These are phyloP conservation scores for Claviceps fusiformis DNA, from an alignment of 2,329 filamentous ascomycete genomes.

Conservation along the genomic window DNA sequence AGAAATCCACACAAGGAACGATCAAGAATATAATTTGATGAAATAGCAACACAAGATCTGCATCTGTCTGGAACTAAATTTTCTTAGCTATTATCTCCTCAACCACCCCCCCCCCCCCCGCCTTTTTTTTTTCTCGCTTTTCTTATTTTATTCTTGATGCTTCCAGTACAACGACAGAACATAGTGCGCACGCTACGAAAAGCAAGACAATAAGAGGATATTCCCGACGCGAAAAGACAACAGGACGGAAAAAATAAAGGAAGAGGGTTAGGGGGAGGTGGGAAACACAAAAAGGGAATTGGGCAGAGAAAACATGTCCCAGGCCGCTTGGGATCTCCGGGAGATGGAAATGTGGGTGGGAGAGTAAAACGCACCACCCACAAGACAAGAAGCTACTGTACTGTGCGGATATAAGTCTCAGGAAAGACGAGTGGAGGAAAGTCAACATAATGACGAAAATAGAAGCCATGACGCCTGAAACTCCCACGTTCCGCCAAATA, in stretches of 20 bases:
- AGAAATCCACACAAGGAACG: constrained; percentile 14
- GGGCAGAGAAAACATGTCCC: background rate
- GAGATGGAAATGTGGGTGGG: too few relatives aligned
- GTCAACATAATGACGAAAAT: background rate
- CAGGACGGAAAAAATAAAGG: background rate
- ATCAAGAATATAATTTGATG: constrained; percentile 10
- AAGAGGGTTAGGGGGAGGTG: background rate
- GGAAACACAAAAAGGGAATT: too few relatives aligned
- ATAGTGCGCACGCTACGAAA: background rate
- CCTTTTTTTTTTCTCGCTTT: background rate
- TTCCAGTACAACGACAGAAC: background rate
- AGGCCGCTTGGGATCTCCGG: background rate
- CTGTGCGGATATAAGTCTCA: background rate
- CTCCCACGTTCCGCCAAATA: background rate
- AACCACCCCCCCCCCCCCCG: too few relatives aligned
- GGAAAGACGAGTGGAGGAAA: background rate
- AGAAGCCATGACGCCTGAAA: background rate
- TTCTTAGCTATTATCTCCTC: background rate
- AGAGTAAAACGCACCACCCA: background rate
- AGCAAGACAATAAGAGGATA: background rate
- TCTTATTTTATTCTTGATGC: background rate
- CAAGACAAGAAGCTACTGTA: background rate
- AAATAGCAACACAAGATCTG: background rate
- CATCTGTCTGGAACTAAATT: background rate
- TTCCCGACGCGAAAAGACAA: background rate